Base-by-base conservation (phyloP, 2,329 filamentous ascomycete species). In the Colletotrichum paranaense region DNA sequence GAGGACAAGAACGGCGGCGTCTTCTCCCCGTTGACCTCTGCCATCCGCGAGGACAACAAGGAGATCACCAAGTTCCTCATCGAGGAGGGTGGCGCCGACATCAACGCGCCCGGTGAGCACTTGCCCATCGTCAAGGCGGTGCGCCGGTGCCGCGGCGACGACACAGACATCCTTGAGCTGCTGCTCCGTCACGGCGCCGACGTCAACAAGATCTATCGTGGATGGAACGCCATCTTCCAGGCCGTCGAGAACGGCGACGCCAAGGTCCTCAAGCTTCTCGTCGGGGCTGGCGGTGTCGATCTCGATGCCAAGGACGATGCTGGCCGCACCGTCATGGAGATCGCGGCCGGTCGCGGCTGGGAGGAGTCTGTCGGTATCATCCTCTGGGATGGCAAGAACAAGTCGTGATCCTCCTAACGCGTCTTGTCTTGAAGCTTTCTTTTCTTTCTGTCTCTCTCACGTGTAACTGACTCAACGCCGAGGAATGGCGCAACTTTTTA, bases 1-100 rank as follows among this genome's bases (percentile, higher is more conserved):
- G 92, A 93, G 79, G 92, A 93, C 82, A 92, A 91, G 82, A 93
- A 92, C 78, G 92, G 91, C 24, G 92, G 92, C 66, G 92, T 93
- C 62, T 94, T 94, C 83, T 92, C 90, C 0, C 90, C 91, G 0
- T 86, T 93, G 4, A 93, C 91, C 0, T 92, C 90, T 0, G 90
- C 91, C 9, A 89, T 93, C 68, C 90, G 91, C 14, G 92, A 93
- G 80, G 84, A 89, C 30, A 86, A 87, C 76, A 88, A 87, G 57
- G 87, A 88, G 0, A 92, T 93, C 68, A 90, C 92, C 53, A 80
- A 80, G 4, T 93, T 86, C 82, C 86, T 93, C 11, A 84, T 93
- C 70, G 86, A 89, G 62, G 88, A 91, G 74, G 91, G 87, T 1
- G 87, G 87, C 9, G 92, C 91, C 0, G 90, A 93, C 77, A 87